Base-by-base conservation (phyloP, 179 eudicot species). In the Silene coronaria region DNA sequence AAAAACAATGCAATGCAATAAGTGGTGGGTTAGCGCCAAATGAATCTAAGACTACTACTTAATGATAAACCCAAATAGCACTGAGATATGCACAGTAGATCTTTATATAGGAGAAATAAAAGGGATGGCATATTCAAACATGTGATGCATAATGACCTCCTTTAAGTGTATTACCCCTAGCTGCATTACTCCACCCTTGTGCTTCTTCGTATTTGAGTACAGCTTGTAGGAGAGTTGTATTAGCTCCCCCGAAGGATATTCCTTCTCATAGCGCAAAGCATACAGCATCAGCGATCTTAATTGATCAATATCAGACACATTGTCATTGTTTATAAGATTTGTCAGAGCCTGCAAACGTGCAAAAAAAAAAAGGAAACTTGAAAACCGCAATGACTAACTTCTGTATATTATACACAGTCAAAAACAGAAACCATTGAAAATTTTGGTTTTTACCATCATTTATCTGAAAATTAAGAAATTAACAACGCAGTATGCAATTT, bases 211-310 rank as follows among this genome's bases (percentile, higher is more conserved):
- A 57, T 85, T 85, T n/a, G 97, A 81, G 58, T 96, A 88, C 84
- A 92, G 82, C 84, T 89, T 92, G 77, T 92, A 88, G 79, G 91
- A 89, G 74, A 92, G 87, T 83, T 92, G 97, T 93, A 92, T 92
- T 76, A 92, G 78, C 81, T 89, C 92, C 78, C 58, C 58, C 17
- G 91, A 88, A 26, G 97, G 93, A 75, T 90, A 91, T 75, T 92
- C 97, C 82, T 92, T 92, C 85, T 92, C 96, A 84, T 92, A 92
- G 55, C 94, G 96, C 85, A 92, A 80, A 58, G 96, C 97, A 84
- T 92, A 92, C 74, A 92, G 72, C 94, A 92, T 92, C 64, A 91
- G 96, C 58, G 91, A 85, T 60, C 97, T 90, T 45, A 92, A 80
- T 45, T 92, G 92, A 78, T 92, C 97, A 71, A 92, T 74, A 81